Evolutionary conservation across 2,329 filamentous ascomycete species (phyloP), one percentile per base, ranked within the genome.

Genomic region (Tolypocladium cylindrosporum): DNA sequence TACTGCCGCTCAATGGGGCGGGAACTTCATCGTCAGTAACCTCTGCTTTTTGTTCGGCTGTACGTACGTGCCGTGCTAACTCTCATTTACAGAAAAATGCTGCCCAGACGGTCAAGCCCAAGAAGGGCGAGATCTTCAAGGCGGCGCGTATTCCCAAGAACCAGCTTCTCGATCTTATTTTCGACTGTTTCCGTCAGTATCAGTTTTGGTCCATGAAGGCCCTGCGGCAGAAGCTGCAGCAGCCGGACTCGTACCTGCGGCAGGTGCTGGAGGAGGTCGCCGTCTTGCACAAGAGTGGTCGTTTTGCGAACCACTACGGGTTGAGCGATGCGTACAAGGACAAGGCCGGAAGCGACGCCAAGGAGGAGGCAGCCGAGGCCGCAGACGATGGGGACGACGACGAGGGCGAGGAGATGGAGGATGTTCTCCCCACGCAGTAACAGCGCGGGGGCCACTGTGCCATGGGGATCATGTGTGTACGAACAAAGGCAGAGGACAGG

Each of bases 191-290:
- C 84, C 84, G 87, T 58, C 79, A 88, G 67, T 96, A 89, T 79
- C 86, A 87, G 66, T 97, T 94, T 74, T 99, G 93, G 92, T 86
- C 89, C n/a, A 89, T 97, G 79, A 92, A 90, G 68, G 84, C 88
- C 6, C 82, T 99, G 64, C 90, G 91, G 62, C 80, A 85, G 55
- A 78, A 82, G 60, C 83, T 95, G 43, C 83, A 87, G 60, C 94
- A 99, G 74, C 94, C 94, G 1, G 94, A 97, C 70, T 86, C 88
- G n/a, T 97, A 92, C 71, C 83, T 99, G 61, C 91, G 93, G 57
- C 85, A 94, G 69, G 88, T 87, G 1, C 75, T 99, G 64, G 88
- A 92, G 61, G 86, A 91, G 68, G 84, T 97, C 60, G 93, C 91
- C 0, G 84, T 89, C 24, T 75, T 96, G 60, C 87, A 95, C 69